Conservation (phyloP, 164 flowering plant genomes). For the Cinnamomum chago region DNA sequence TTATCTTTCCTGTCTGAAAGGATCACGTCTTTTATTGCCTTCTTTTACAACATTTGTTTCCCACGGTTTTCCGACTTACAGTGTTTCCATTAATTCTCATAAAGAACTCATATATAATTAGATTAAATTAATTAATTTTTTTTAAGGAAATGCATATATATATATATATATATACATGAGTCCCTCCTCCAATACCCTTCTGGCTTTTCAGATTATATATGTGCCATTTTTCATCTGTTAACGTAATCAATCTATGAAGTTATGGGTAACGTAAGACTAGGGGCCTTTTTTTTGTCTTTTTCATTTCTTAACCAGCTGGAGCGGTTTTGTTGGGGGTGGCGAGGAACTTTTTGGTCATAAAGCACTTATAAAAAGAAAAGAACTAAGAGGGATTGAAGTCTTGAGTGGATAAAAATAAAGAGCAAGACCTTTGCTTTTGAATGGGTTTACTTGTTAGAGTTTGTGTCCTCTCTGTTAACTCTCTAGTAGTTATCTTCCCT, state of each 20-base stretch:
- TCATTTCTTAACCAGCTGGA: background rate
- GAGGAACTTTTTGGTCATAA: constrained; percentile 5
- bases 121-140: no score
- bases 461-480: background rate
- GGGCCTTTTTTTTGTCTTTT: background rate
- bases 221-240: background rate
- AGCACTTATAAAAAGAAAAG: constrained; percentile 1
- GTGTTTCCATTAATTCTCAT: background rate
- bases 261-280: background rate
- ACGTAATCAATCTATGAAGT: no score
- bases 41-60: background rate
- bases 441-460: constrained; percentile 5
- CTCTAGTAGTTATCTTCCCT: background rate
- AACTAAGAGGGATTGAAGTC: constrained; percentile 3
- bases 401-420: background rate
- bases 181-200: background rate
- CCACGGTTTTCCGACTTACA: background rate
- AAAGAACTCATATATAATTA: background rate
- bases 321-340: background rate
- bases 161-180: background rate
- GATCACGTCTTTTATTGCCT: background rate
- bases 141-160: no score
- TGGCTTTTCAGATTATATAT: background rate
- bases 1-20: background rate
- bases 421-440: constrained; percentile 12